Conservation (phyloP, 73 alveolate genomes). For the Symbiodinium natans region DNA sequence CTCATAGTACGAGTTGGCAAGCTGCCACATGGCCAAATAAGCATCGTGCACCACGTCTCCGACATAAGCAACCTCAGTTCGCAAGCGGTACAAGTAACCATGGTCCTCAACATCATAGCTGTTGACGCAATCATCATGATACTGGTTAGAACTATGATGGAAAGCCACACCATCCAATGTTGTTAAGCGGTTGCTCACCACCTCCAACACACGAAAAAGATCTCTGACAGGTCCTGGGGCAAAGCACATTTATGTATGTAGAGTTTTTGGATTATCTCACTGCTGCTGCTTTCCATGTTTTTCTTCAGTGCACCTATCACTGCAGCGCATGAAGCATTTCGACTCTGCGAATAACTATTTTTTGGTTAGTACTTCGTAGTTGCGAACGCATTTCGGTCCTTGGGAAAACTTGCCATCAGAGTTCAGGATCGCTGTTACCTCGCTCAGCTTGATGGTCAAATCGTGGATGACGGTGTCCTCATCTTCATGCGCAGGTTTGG, state of each 20-base stretch:
- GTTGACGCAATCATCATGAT: too few relatives aligned
- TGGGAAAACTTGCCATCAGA: not conserved
- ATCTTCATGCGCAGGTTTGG: too few relatives aligned
- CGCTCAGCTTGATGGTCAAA: not conserved
- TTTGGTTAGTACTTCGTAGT: too few relatives aligned
- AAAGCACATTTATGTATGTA: too few relatives aligned
- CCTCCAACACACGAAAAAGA: not conserved
- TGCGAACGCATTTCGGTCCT: not conserved
- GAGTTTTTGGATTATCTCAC: too few relatives aligned
- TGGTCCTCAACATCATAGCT: too few relatives aligned
- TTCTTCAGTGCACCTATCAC: too few relatives aligned
- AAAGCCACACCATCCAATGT: not conserved
- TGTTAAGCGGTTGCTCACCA: not conserved
- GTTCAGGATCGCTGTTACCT: not conserved
- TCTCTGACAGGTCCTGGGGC: not conserved
- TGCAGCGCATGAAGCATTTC: too few relatives aligned
- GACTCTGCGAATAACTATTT: too few relatives aligned
- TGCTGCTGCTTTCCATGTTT: too few relatives aligned
- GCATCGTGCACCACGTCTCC: not conserved
- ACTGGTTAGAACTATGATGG: too few relatives aligned
- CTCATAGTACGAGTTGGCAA: not conserved
- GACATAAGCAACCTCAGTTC: not conserved
- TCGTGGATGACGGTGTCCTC: not conserved
- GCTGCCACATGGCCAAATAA: not conserved
- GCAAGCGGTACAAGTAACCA: not conserved